Evolutionary conservation across 1,284 basidiomycete species (phyloP).

Genomic region (Papiliotrema nemorosa): DNA sequence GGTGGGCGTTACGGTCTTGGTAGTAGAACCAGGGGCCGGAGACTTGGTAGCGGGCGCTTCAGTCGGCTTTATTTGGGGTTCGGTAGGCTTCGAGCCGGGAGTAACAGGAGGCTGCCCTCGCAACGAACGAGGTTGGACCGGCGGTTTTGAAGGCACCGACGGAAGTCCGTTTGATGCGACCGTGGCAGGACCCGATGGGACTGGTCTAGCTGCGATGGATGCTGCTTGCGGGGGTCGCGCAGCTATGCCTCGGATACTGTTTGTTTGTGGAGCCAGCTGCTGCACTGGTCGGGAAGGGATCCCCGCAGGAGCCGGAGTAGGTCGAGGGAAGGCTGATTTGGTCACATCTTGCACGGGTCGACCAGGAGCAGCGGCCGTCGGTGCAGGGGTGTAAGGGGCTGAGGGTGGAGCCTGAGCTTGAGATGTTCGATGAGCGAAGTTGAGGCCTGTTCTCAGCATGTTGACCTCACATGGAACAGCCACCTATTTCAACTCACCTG

Average conservation of each 20-base stretch:
- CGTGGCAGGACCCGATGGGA: neutral
- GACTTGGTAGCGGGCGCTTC: neutral
- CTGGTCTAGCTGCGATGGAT: neutral
- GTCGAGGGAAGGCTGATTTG: neutral
- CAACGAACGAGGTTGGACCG: conserved; percentile 1
- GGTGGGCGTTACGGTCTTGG: neutral
- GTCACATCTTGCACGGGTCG: conserved; percentile 15
- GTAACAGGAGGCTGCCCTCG: conserved; percentile 1
- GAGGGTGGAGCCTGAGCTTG: conserved; percentile 42
- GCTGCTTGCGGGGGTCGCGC: conserved; percentile 2
- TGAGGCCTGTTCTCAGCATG: conserved; percentile 66
- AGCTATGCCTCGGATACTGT: neutral
- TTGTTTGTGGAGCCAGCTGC: conserved; percentile 1
- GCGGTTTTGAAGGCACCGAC: neutral
- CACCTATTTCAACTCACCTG: conserved; percentile 58
- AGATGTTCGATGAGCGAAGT: conserved; percentile 64
- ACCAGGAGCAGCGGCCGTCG: conserved; percentile 40
- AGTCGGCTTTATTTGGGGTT: neutral
- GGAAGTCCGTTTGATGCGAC: neutral
- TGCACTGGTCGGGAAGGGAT: conserved; percentile 35
- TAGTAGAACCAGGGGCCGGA: neutral
- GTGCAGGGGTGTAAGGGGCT: conserved; percentile 32
- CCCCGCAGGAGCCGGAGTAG: neutral
- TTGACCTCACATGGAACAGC: conserved; percentile 2
- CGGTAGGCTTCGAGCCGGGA: conserved; percentile 8